These are phyloP conservation scores for Cordyceps tenuipes DNA, from an alignment of 2,329 filamentous ascomycete species.

Conservation along the genomic window DNA sequence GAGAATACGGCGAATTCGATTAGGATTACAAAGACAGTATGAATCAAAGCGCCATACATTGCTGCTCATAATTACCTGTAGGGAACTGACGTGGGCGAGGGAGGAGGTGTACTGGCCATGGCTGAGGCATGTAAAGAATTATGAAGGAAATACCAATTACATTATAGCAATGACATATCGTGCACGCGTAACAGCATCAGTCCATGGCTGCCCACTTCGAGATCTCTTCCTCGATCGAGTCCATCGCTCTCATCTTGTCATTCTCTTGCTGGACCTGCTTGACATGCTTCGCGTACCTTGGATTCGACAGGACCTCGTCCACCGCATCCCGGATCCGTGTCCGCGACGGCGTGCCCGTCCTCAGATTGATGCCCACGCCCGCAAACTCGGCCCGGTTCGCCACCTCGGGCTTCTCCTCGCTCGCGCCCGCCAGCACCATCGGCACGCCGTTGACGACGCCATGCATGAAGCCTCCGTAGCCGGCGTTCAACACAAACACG, in stretches of 20 bases:
- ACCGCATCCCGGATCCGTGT: background rate
- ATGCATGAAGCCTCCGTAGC: conserved; percentile 29
- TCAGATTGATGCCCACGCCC: background rate
- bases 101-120: no score
- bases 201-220: background rate
- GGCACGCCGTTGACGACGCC: conserved; percentile 8
- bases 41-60: no score
- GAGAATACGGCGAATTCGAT: no score
- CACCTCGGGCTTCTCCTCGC: conserved; percentile 8
- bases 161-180: background rate
- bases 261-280: conserved; percentile 1
- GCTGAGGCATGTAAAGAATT: background rate
- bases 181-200: background rate
- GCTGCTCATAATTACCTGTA: no score
- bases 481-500: conserved; percentile 40
- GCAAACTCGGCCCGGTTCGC: conserved; percentile 4
- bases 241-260: conserved; percentile 2
- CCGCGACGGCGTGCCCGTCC: background rate
- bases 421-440: background rate
- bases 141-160: background rate
- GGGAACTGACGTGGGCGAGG: no score
- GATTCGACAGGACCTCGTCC: background rate
- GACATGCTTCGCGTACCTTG: background rate
- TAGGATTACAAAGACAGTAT: no score
- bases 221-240: background rate